Evolutionary conservation across 495 filamentous ascomycete species (phyloP).

Genomic region (Hypoxylon rickii): DNA sequence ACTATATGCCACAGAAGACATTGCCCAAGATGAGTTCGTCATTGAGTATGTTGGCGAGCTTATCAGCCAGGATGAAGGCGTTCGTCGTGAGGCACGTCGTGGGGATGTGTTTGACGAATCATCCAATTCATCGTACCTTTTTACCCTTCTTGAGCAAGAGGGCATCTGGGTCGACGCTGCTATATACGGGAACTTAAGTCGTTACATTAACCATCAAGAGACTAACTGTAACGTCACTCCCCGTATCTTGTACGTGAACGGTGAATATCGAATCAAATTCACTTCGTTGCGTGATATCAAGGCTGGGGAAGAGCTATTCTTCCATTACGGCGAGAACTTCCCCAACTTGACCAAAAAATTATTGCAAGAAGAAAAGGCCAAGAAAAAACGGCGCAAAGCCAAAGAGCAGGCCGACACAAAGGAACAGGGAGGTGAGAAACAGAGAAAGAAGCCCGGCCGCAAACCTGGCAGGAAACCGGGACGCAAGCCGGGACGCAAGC

Average conservation of each 20-base stretch:
- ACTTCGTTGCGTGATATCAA: conserved; percentile 61
- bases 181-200: conserved; percentile 58
- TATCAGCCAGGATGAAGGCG: conserved; percentile 64
- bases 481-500: conserved; percentile 37
- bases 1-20: conserved; percentile 65
- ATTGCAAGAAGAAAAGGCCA: conserved; percentile 49
- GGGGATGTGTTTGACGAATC: conserved; percentile 67
- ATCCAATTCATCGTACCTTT: conserved; percentile 65
- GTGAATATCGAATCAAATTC: conserved; percentile 70
- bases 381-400: conserved; percentile 41
- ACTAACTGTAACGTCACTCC: conserved; percentile 58
- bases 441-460: conserved; percentile 40
- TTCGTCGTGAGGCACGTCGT: conserved; percentile 57
- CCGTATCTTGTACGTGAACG: conserved; percentile 65
- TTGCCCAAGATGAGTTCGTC: conserved; percentile 63
- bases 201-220: conserved; percentile 71
- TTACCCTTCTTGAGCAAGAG: conserved; percentile 62
- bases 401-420: conserved; percentile 34
- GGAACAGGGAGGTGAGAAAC: conserved; percentile 21
- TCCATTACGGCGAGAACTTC: conserved; percentile 65
- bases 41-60: conserved; percentile 78
- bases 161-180: conserved; percentile 58
- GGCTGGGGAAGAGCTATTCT: conserved; percentile 70
- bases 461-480: conserved; percentile 39
- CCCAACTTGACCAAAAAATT: conserved; percentile 56